Evolutionary conservation across 1,139 yeast species (phyloP), one percentile per base, ranked within the genome.

Genomic region (Geotrichum restrictum): DNA sequence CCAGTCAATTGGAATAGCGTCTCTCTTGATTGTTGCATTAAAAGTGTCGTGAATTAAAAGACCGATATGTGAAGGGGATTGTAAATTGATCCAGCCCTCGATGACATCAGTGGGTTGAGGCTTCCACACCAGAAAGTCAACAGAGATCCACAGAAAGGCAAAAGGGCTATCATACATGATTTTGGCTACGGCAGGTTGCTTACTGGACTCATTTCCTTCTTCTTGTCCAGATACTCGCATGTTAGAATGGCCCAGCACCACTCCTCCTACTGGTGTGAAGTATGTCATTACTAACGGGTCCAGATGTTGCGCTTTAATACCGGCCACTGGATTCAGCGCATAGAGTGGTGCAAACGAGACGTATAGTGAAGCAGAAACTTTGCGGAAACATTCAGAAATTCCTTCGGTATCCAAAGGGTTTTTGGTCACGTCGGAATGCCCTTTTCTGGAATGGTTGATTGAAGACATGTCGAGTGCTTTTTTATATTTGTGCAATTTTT

Each of bases 41-140:
- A 93, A 93, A 0, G 95, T 88, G 69, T 93, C 98, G 67, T 88
- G 93, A 51, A 93, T 77, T 61, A 93, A 77, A 59, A 93, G 75
- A 57, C 98, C 98, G 64, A 94, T 84, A 66, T 93, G 98, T 7
- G 96, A 85, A 14, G 96, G 96, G 1, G 97, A 85, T 73, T 91
- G 97, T 79, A 93, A 82, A 72, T 88, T 88, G 54, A 87, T 79
- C 73, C 82, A 79, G 5, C 98, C 98, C 66, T 91, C 95, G 32
- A 91, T 70, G 1, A 75, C 72, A 64, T 93, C 98, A 4, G 95
- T 96, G 13, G 82, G 76, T 61, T 80, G 81, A 3, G 98, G 98
- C 63, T 79, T 81, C 98, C 98, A 93, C 51, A 89, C 79, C 55
- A 89, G 74, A 45, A 93, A 75, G 56, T 88, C 94, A n/a, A 85